Base-by-base conservation (phyloP, 2,329 filamentous ascomycete species). In the Fusarium cyanostomum region DNA sequence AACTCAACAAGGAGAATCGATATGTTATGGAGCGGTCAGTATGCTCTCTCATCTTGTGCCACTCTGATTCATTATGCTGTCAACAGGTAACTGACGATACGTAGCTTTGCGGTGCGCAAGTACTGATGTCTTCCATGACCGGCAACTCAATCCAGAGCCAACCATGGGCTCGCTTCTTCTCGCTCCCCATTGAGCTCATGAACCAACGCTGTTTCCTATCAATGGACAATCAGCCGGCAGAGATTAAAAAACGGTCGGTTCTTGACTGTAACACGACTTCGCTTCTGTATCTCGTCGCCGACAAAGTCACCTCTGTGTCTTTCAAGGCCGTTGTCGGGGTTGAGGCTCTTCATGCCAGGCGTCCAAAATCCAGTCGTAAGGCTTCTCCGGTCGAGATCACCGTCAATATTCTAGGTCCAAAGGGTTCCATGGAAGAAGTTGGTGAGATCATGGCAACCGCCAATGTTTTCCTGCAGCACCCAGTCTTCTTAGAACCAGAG, bases 221-320 rank as follows among this genome's bases (percentile, higher is more conserved):
- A 9, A 13, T 1, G 3, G 21, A 3, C 0, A 2, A 3, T 2
- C 34, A 21, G n/a, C n/a, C n/a, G 4, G 0, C 11, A 0, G 26
- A 2, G 3, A 5, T 10, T 0, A 51, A 57, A 26, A 26, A 57
- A 4, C 12, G 16, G 9, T 15, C 45, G 0, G 28, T 59, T 6
- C 53, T 59, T 0, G 44, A 59, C 7, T 59, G 38, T 1, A 3
- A 38, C 11, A 58, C 38, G n/a, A 33, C 18, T 1, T 16, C 52
- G 0, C 28, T 34, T 5, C 1, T 59, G 4, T 30, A 5, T 1
- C 2, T 26, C 0, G 0, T 7, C 8, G 24, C 33, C 2, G 2
- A 21, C 0, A 21, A 15, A 1, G 11, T 18, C 2, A 1, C 9
- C 8, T 4, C 12, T 0, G 13, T 2, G 2, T 57, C 21, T 0